Conservation (phyloP, 768 basidiomycete genomes). For the Macrolepiota dolichaula region DNA sequence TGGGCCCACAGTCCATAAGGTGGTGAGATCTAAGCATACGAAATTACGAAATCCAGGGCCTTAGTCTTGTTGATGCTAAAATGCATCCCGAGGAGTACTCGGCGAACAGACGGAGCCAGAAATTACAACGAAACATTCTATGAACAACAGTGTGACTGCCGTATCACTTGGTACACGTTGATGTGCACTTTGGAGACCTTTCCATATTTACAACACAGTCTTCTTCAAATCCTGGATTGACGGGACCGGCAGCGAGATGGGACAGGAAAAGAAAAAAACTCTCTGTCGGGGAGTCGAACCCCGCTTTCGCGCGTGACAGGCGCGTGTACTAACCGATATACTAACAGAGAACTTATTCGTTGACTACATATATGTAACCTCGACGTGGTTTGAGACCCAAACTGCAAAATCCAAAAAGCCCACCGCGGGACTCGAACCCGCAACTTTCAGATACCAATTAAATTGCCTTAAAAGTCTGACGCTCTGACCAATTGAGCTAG, state of each 20-base stretch:
- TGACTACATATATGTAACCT: not conserved
- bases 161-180: not conserved
- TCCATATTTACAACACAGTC: no score
- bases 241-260: no score
- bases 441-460: constrained; percentile 3
- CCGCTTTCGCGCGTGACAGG: constrained; percentile 17
- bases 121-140: no score
- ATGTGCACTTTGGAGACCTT: no score
- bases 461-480: constrained; percentile 5
- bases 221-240: no score
- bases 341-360: constrained; percentile 10
- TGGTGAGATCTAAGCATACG: no score
- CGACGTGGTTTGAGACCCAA: not conserved
- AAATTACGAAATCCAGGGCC: no score
- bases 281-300: constrained; percentile 17
- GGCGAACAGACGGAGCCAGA: not conserved
- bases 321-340: constrained; percentile 18
- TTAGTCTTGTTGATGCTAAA: no score
- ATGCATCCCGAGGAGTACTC: not conserved
- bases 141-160: no score
- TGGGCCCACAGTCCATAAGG: not conserved
- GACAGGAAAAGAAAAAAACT: not conserved
- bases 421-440: constrained; percentile 9
- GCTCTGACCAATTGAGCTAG: constrained; percentile 11
- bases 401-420: not conserved